phyloP scores from a whole-genome alignment of 2,329 filamentous ascomycete genomes.

The Ilyonectria robusta region DNA sequence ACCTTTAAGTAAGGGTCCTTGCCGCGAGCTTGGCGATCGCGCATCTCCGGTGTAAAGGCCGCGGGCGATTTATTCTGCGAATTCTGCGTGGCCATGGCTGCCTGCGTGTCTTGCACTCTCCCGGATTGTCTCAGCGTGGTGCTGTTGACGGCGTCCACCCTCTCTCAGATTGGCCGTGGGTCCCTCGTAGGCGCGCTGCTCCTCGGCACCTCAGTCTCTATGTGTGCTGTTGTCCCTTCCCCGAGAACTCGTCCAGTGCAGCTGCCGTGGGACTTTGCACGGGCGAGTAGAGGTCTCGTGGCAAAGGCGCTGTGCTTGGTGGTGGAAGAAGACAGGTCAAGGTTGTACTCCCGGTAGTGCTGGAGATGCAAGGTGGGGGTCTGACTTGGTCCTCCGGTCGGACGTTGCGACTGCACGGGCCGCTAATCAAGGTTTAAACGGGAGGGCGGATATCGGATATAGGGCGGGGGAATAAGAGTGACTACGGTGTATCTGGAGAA shows the following conservation, averaged over 20 bases:
- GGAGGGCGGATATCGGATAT: background rate
- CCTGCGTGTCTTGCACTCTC: background rate
- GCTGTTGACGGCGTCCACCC: background rate
- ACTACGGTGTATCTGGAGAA: background rate
- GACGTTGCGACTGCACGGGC: background rate
- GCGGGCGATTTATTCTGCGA: slow-evolving; percentile 50
- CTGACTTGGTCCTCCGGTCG: background rate
- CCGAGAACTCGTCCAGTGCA: background rate
- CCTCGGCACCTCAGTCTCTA: background rate
- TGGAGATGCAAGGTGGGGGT: background rate
- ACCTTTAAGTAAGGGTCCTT: slow-evolving; percentile 65
- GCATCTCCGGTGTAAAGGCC: slow-evolving; percentile 65
- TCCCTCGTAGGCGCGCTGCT: background rate
- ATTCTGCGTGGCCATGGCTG: slow-evolving; percentile 55
- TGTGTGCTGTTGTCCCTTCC: background rate
- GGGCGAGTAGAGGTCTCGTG: background rate
- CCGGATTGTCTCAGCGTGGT: background rate
- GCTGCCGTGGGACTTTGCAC: background rate
- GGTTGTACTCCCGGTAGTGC: background rate
- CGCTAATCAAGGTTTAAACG: background rate
- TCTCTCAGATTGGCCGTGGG: background rate
- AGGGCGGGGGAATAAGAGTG: background rate
- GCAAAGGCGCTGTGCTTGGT: background rate
- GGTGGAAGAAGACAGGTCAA: background rate
- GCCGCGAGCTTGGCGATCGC: slow-evolving; percentile 71